Conservation (phyloP, 768 basidiomycete genomes). For the Trametes elegans region DNA sequence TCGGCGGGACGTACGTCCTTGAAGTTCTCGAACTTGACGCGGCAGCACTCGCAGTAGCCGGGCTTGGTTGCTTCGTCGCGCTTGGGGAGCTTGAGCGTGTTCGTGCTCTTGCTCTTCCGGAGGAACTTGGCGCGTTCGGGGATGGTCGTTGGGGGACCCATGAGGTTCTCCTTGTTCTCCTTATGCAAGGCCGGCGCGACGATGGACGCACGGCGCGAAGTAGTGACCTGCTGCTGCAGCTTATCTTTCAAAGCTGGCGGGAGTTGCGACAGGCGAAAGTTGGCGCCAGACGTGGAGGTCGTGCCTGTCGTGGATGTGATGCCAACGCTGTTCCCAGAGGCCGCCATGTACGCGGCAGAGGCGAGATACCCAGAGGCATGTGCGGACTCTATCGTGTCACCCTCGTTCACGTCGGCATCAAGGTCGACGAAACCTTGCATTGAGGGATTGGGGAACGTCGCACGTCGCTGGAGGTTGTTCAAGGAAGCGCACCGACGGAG, state of each 20-base stretch:
- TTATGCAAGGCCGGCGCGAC: conserved; percentile 29
- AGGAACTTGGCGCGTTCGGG: conserved; percentile 52
- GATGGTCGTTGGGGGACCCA: conserved; percentile 69
- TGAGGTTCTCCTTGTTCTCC: conserved; percentile 38
- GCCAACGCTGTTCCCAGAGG: conserved; percentile 92
- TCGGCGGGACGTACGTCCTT: conserved; percentile 52
- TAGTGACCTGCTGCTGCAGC: conserved; percentile 64
- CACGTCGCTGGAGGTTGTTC: conserved; percentile 67
- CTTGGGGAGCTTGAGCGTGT: conserved; percentile 69
- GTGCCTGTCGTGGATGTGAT: conserved; percentile 92
- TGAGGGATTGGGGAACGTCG: conserved; percentile 36
- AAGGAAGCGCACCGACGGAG: conserved; percentile 74
- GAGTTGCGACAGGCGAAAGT: conserved; percentile 46
- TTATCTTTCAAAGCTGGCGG: conserved; percentile 53
- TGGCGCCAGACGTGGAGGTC: conserved; percentile 57
- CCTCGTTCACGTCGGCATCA: conserved; percentile 39
- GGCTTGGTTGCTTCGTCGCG: conserved; percentile 88
- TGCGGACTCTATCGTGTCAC: conserved; percentile 44
- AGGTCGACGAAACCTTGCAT: conserved; percentile 43
- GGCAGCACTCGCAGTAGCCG: conserved; percentile 97
- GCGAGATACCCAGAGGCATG: conserved; percentile 71
- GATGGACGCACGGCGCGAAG: conserved; percentile 52
- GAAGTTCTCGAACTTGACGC: conserved; percentile 87
- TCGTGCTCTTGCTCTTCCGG: conserved; percentile 79
- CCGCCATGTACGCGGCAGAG: conserved; percentile 74